Conservation (phyloP, 2,329 filamentous ascomycete genomes). For the Xylaria sp. region DNA sequence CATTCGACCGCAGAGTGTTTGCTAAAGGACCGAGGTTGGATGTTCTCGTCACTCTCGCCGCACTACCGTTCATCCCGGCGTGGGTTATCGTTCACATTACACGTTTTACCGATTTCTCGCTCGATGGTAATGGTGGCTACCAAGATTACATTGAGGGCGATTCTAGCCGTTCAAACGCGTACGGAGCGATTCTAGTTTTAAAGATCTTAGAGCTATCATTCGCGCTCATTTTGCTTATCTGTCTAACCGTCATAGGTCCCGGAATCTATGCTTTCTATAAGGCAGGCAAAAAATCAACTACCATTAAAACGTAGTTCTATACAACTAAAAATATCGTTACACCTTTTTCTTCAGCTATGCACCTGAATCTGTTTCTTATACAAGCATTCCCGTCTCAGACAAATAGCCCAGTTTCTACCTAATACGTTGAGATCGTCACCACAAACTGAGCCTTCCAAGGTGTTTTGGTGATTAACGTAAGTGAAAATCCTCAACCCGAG, state of each 20-base stretch:
- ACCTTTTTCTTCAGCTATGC: not conserved
- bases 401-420: not conserved
- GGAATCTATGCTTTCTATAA: slow-evolving; percentile 1
- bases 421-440: not conserved
- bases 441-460: too few relatives aligned
- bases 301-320: not conserved
- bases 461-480: too few relatives aligned
- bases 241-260: slow-evolving; percentile 1
- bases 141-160: slow-evolving; percentile 18
- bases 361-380: not conserved
- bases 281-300: not conserved
- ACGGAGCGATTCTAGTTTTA: not conserved
- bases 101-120: slow-evolving; percentile 6
- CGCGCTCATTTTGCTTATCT: slow-evolving; percentile 4
- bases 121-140: slow-evolving; percentile 13
- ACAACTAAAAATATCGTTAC: not conserved
- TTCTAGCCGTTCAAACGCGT: slow-evolving; percentile 3
- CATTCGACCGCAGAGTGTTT: slow-evolving; percentile 22
- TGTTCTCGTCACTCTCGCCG: slow-evolving; percentile 14
- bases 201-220: slow-evolving; percentile 16
- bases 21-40: slow-evolving; percentile 17
- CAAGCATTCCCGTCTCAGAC: not conserved
- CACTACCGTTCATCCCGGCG: slow-evolving; percentile 2
- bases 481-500: too few relatives aligned
- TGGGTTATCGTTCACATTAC: slow-evolving; percentile 24